Percentiles rank a stretch among this genome's conserved stretches.
Conservation (phyloP, 805 yeast genomes). For the Spathaspora sp. region DNA sequence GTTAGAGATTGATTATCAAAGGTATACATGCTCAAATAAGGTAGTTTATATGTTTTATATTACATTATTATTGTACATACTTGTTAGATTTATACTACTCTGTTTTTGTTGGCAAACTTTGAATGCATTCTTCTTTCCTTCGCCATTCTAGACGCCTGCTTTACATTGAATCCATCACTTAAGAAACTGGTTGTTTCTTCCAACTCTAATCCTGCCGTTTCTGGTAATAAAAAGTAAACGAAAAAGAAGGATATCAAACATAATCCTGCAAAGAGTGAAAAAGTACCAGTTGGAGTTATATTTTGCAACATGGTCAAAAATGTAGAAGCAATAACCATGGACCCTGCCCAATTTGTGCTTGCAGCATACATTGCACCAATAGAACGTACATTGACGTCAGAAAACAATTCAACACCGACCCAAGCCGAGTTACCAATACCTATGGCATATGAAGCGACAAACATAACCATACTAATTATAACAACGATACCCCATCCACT, state of each 20-base stretch:
- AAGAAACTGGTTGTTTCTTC: constrained; percentile 87
- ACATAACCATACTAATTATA: constrained; percentile 79
- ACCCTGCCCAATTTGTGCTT: constrained; percentile 94
- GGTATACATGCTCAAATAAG: too few species aligned
- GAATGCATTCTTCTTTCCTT: constrained; percentile 29
- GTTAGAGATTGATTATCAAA: too few species aligned
- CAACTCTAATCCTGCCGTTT: constrained; percentile 81
- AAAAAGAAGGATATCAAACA: constrained; percentile 68
- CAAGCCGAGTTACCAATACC: constrained; percentile 98
- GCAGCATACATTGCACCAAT: constrained; percentile 89
- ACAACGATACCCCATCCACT: constrained; percentile 86
- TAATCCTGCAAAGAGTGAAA: constrained; percentile 83
- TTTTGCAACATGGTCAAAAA: constrained; percentile 91
- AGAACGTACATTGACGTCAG: constrained; percentile 85
- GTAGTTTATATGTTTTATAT: neutral
- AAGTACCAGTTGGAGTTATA: constrained; percentile 94
- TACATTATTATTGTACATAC: too few species aligned
- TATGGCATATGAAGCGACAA: constrained; percentile 85
- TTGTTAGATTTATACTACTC: too few species aligned
- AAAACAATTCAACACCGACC: constrained; percentile 95
- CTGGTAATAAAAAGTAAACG: constrained; percentile 86
- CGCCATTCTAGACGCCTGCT: constrained; percentile 38
- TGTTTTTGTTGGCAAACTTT: constrained; percentile 11
- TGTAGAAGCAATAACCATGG: constrained; percentile 84
- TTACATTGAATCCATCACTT: constrained; percentile 83